These are phyloP conservation scores for Boletus semigastroideus DNA, from an alignment of 1,284 basidiomycete genomes.

Conservation along the genomic window DNA sequence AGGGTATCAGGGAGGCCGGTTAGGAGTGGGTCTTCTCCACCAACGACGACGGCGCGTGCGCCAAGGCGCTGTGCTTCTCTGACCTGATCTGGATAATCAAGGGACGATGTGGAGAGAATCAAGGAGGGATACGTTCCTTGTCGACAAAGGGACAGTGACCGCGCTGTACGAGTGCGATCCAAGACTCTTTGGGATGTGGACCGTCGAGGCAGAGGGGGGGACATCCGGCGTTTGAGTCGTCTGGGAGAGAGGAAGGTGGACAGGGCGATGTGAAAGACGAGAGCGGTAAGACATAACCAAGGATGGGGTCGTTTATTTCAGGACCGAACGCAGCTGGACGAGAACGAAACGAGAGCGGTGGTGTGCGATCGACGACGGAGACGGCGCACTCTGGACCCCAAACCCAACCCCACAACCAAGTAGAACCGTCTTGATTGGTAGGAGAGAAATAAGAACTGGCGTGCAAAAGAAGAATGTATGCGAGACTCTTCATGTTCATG, in stretches of 20 bases:
- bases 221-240: constrained; percentile 55
- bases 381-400: constrained; percentile 80
- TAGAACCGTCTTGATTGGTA: constrained; percentile 43
- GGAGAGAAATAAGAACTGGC: no score
- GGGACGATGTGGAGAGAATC: not conserved
- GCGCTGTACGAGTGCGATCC: constrained; percentile 86
- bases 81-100: constrained; percentile 26
- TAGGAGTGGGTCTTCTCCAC: constrained; percentile 67
- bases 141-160: constrained; percentile 86
- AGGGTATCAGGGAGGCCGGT: constrained; percentile 75
- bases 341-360: constrained; percentile 64
- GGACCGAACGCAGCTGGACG: constrained; percentile 71
- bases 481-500: no score
- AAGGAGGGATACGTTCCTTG: constrained; percentile 49
- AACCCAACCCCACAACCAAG: constrained; percentile 60
- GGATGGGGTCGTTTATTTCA: constrained; percentile 64
- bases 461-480: no score
- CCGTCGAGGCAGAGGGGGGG: constrained; percentile 61
- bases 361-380: constrained; percentile 70
- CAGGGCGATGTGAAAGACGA: constrained; percentile 67
- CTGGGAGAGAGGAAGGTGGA: constrained; percentile 16
- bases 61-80: constrained; percentile 80
- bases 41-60: constrained; percentile 87
- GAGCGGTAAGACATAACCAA: constrained; percentile 77
- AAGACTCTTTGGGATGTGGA: constrained; percentile 57